A percentile compares a stretch with the other conserved stretches of the same genome.
Conservation (phyloP, 148 eudicot species). For the Silene conica region DNA sequence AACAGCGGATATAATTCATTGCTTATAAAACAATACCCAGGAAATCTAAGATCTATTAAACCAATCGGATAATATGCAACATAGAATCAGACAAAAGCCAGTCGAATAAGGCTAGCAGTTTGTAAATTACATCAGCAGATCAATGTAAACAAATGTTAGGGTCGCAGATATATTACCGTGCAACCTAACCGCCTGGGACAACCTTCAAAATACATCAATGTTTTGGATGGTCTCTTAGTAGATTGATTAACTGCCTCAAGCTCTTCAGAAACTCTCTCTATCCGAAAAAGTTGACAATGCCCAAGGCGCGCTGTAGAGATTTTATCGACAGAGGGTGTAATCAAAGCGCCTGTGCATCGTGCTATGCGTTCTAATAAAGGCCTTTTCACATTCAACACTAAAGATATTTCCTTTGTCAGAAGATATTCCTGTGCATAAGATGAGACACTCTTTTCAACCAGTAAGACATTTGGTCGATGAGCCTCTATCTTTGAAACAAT, state of each 20-base stretch:
- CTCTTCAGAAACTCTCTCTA: conserved; percentile 77
- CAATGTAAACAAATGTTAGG: neutral
- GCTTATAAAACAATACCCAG: neutral
- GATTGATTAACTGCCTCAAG: conserved; percentile 54
- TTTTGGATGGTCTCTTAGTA: conserved; percentile 64
- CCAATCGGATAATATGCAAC: neutral
- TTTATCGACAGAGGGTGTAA: conserved; percentile 69
- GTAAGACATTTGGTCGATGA: conserved; percentile 77
- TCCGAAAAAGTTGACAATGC: conserved; percentile 75
- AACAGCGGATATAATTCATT: neutral
- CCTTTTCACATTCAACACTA: conserved; percentile 91
- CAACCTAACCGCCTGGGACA: conserved; percentile 96
- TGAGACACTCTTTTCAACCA: conserved; percentile 97
- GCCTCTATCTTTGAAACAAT: conserved; percentile 88
- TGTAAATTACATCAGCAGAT: neutral
- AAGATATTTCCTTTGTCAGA: conserved; percentile 84
- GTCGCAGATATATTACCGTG: conserved; percentile 57
- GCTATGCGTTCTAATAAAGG: conserved; percentile 76
- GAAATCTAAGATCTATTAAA: neutral
- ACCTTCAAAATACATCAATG: conserved; percentile 96
- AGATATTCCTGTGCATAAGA: conserved; percentile 90
- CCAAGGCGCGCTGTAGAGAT: conserved; percentile 62
- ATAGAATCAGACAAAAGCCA: neutral
- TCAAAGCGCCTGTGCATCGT: conserved; percentile 77
- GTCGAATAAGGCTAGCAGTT: neutral